Percentiles rank a stretch among this genome's conserved stretches.
These are phyloP conservation scores for Sclerotinia nivalis DNA, from an alignment of 2,329 filamentous ascomycete genomes.

Conservation along the genomic window DNA sequence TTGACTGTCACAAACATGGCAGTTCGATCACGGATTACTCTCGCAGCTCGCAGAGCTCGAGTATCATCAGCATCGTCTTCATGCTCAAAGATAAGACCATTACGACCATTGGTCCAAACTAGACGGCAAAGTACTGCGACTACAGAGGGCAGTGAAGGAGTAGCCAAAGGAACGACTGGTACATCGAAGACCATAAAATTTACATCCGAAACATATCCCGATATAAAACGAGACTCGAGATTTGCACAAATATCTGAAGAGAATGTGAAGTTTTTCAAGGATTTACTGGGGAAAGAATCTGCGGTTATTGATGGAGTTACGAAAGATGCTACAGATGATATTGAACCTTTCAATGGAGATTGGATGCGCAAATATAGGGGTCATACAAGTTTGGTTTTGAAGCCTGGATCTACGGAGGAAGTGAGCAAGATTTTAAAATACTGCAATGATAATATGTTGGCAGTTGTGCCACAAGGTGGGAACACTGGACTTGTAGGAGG, in stretches of 20 bases:
- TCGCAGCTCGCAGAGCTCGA: conserved; percentile 37
- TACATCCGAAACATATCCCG: conserved; percentile 84
- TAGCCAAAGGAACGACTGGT: conserved; percentile 36
- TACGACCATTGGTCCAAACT: conserved; percentile 33
- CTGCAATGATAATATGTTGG: conserved; percentile 90
- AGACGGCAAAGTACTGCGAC: conserved; percentile 40
- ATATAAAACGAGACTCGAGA: conserved; percentile 74
- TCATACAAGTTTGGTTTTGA: conserved; percentile 82
- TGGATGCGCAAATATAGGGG: conserved; percentile 99
- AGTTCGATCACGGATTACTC: conserved; percentile 33
- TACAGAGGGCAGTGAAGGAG: conserved; percentile 36
- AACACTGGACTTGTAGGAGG: conserved; percentile 96
- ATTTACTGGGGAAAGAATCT: conserved; percentile 74
- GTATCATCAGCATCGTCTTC: conserved; percentile 24
- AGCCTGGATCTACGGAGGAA: conserved; percentile 80
- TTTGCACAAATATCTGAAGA: conserved; percentile 74
- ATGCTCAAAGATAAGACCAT: conserved; percentile 22
- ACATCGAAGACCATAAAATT: conserved; percentile 59
- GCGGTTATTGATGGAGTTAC: conserved; percentile 84
- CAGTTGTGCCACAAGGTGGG: conserved; percentile 94
- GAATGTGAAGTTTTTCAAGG: conserved; percentile 80
- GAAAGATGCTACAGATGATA: conserved; percentile 71
- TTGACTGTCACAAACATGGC: conserved; percentile 33
- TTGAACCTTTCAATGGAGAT: conserved; percentile 91
- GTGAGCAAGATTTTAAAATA: conserved; percentile 90